Base-by-base conservation (phyloP, 257 asterid genomes). In the Solanum etuberosum region DNA sequence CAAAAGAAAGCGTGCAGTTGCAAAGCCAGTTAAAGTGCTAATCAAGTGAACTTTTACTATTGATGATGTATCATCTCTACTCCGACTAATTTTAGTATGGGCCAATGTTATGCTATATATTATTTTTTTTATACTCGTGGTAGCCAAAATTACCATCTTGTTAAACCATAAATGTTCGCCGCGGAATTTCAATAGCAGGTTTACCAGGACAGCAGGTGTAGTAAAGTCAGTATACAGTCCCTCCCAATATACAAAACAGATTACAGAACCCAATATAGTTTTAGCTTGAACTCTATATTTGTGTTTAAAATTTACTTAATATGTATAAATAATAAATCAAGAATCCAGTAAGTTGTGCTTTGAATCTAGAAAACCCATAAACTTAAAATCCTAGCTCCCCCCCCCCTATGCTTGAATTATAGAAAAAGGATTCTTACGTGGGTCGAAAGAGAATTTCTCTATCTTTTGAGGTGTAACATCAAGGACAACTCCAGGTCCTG, bases 381-480 rank as follows among this genome's bases (percentile, higher is more conserved):
- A 65, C 72, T 65, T 13, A 65, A 65, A 65, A 65, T 25, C 15
- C 14, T 61, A 61, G 70, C 68, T 59, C 43, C 43, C 1, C 6
- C 31, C 2, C 15, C 72, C 7, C 10, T 15, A 8, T 65, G 76
- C 37, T 29, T 68, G 23, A 76, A n/a, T 15, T n/a, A 40, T 9
- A 63, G 84, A 40, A 59, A 12, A 23, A 65, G 78, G 81, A 86
- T 57, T 76, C 92, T 92, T 90, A 93, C 95, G 34, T 87, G 96
- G 98, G 85, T 93, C 96, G 59, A 93, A 92, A 25, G 92, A 87
- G 87, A 94, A 92, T 86, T 90, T 92, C 72, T 93, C 96, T 29
- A 94, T 89, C 94, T 91, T 93, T 71, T 90, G 90, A 23, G 93
- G 92, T 46, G 93, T 93, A 88, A 94, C 94, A 74, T 94, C 98